Evolutionary conservation across 352 stramenopile genomes (phyloP).

Genomic region (Phytophthora hibernalis): DNA sequence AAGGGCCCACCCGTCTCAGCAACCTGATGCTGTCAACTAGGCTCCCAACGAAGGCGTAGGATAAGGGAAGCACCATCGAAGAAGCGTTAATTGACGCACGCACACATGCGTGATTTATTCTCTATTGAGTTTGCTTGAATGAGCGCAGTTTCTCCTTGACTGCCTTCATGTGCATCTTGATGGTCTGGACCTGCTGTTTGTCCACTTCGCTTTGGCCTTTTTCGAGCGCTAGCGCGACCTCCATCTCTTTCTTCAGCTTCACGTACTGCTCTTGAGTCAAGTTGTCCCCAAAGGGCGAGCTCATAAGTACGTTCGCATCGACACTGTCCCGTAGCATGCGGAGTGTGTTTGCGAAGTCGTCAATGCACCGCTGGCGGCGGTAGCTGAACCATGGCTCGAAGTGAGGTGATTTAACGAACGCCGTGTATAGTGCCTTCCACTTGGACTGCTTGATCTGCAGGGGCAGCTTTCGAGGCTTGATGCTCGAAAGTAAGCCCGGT

Average conservation of each 20-base stretch:
- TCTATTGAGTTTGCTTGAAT: conserved; percentile 35
- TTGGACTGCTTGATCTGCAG: conserved; percentile 70
- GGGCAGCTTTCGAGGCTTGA: conserved; percentile 63
- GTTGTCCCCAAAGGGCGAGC: conserved; percentile 51
- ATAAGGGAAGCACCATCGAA: background rate
- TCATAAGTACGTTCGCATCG: conserved; percentile 40
- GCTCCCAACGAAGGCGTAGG: too few species aligned
- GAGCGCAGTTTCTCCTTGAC: conserved; percentile 52
- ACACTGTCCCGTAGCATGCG: conserved; percentile 60
- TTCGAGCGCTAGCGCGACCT: conserved; percentile 49
- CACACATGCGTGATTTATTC: background rate
- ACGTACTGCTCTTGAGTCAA: conserved; percentile 54
- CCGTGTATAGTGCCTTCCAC: conserved; percentile 75
- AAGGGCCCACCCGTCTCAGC: conserved; percentile 75
- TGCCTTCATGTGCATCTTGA: conserved; percentile 54
- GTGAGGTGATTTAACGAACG: conserved; percentile 74
- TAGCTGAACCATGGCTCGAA: conserved; percentile 84
- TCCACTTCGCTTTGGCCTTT: conserved; percentile 44
- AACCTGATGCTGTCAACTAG: conserved; percentile 68
- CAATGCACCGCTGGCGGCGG: conserved; percentile 69
- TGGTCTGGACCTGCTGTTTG: conserved; percentile 50
- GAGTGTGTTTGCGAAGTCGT: conserved; percentile 70
- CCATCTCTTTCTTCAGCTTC: conserved; percentile 56
- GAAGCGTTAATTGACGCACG: conserved; percentile 10
- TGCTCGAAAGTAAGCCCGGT: conserved; percentile 60